Base-by-base conservation (phyloP, 2,329 filamentous ascomycete species). In the Spiromastix sp. region DNA sequence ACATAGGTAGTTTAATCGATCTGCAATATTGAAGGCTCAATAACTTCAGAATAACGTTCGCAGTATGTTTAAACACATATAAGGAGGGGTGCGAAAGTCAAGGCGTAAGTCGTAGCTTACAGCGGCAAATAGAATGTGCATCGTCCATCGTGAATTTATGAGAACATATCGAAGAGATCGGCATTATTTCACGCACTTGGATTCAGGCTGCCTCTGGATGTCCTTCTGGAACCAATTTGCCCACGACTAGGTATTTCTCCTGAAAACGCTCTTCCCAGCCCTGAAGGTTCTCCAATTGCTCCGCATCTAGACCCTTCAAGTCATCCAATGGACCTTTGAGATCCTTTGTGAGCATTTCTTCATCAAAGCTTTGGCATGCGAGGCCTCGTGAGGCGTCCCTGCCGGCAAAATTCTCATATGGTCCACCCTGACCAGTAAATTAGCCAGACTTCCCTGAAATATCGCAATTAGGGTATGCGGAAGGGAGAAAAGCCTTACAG, bases 231-330 rank as follows among this genome's bases (percentile, higher is more conserved):
- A 95, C 82, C 51, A 98, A 61, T 62, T 77, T 81, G 13, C 91
- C 91, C 10, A 98, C 85, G n/a, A 96, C 77, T 16, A 94, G 66
- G 60, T 98, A 98, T 71, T 98, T 96, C 61, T 89, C 83, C 42
- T 72, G 64, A 59, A 98, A 98, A 46, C 86, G 72, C 65, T 93
- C 85, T 67, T 95, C 87, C 91, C 91, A 98, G 2, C 84, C 85
- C 49, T 72, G 70, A 59, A 95, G 64, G 32, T 86, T 83, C 57
- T 93, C 87, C 62, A 82, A 64, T 68, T 93, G 79, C 39, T 89
- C 85, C 1, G 56, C 59, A 4, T 75, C 77, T 41, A 96, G 60
- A 38, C 79, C 84, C 34, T 75, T 70, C 28, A 94, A 67, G 35
- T 70, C 75, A 56, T 94, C 86, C 43, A 95, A 65, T 29, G 85